Conservation (phyloP, 345 rosid species). For the Gossypium sturtianum region DNA sequence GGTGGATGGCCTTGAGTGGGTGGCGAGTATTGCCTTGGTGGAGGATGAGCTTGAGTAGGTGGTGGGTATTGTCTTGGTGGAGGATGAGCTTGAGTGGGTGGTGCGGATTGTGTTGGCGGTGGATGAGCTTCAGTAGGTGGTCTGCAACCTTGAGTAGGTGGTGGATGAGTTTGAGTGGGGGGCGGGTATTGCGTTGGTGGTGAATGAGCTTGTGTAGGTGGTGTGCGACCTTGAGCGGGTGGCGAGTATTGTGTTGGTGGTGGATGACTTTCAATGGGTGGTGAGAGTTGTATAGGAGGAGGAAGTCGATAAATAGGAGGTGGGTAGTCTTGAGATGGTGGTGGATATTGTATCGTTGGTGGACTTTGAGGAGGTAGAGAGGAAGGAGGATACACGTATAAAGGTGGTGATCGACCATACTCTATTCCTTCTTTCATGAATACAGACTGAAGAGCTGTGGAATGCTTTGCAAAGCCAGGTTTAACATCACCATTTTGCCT, state of each 20-base stretch:
- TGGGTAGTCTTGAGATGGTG: too few relatives aligned
- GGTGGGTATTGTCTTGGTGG: too few relatives aligned
- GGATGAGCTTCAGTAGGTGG: too few relatives aligned
- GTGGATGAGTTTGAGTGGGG: too few relatives aligned
- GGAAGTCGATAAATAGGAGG: neutral
- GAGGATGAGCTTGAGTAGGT: too few relatives aligned
- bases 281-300: neutral
- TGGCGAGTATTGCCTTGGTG: too few relatives aligned
- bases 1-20: neutral
- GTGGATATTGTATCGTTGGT: too few relatives aligned
- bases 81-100: too few relatives aligned
- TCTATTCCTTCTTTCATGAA: neutral
- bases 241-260: neutral
- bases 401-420: neutral
- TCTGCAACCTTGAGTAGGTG: too few relatives aligned
- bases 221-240: neutral
- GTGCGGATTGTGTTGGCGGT: too few relatives aligned
- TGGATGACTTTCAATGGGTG: neutral
- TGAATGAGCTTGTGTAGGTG: neutral
- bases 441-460: neutral
- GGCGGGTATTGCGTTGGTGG: too few relatives aligned
- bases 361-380: neutral
- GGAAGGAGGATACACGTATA: conserved; percentile 5
- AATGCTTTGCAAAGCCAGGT: neutral
- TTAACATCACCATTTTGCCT: neutral